Evolutionary conservation across 2,329 filamentous ascomycete genomes (phyloP).

Genomic region (Microdochium trichocladiopsis): DNA sequence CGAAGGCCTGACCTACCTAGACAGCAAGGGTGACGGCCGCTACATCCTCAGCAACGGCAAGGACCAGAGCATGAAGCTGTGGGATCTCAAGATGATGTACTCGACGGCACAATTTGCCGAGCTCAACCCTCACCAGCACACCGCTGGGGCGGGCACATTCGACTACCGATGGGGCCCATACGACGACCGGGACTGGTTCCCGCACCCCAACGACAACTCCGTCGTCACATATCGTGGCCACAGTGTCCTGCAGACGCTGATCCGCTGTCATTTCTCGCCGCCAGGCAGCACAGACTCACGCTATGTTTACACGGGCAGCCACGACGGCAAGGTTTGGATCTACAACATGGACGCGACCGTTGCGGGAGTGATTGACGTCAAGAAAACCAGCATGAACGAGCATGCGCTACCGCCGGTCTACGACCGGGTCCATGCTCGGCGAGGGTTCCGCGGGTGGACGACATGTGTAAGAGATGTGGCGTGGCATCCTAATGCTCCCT

Average conservation of each 20-base stretch:
- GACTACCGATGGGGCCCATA: conserved; percentile 70
- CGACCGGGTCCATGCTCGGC: conserved; percentile 45
- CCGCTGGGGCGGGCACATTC: conserved; percentile 46
- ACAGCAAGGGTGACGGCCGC: conserved; percentile 62
- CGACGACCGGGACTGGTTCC: conserved; percentile 57
- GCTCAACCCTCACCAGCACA: conserved; percentile 48
- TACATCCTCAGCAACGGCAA: conserved; percentile 94
- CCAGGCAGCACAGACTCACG: conserved; percentile 77
- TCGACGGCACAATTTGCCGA: conserved; percentile 56
- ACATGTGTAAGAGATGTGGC: conserved; percentile 82
- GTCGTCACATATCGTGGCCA: conserved; percentile 92
- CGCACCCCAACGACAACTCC: conserved; percentile 80
- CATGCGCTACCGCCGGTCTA: conserved; percentile 47
- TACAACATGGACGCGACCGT: conserved; percentile 91
- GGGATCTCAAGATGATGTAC: conserved; percentile 90
- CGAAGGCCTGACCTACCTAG: conserved; percentile 61
- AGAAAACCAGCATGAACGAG: conserved; percentile 57
- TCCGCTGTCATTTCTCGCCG: conserved; percentile 92
- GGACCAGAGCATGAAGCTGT: conserved; percentile 95
- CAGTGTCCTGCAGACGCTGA: conserved; percentile 79
- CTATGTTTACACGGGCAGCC: conserved; percentile 89
- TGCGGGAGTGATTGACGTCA: conserved; percentile 72
- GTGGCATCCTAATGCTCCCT: conserved; percentile 81
- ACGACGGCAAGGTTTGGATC: conserved; percentile 83
- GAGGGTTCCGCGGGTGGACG: conserved; percentile 55